Percentiles rank a stretch among this genome's conserved stretches.
Evolutionary conservation across 1,284 basidiomycete species (phyloP).

Genomic region (Trametes pubescens): DNA sequence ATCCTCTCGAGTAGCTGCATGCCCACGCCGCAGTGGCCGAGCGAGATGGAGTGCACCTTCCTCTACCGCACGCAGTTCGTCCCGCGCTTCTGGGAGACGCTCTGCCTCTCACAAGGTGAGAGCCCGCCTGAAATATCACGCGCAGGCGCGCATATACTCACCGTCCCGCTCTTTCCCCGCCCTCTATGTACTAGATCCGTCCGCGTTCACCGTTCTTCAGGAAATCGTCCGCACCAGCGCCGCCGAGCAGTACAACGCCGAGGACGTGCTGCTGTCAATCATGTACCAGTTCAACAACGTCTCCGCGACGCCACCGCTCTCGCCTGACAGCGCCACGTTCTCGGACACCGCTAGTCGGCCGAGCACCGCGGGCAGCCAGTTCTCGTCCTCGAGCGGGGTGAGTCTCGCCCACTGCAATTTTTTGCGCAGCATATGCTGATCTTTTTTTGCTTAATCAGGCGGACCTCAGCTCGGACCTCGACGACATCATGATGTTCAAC

Average conservation of each 20-base stretch:
- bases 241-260: conserved; percentile 20
- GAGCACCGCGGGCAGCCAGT: conserved; percentile 36
- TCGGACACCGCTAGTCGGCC: conserved; percentile 31
- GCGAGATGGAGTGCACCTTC: conserved; percentile 45
- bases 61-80: conserved; percentile 68
- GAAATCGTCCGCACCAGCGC: conserved; percentile 51
- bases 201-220: conserved; percentile 61
- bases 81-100: conserved; percentile 66
- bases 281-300: conserved; percentile 40
- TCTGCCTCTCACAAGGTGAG: conserved; percentile 60
- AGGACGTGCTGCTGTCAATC: conserved; percentile 38
- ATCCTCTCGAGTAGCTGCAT: conserved; percentile 38
- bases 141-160: conserved; percentile 16
- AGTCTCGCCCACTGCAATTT: conserved; percentile 17
- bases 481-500: conserved; percentile 36
- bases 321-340: conserved; percentile 33
- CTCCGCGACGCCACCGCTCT: conserved; percentile 35
- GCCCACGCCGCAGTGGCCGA: conserved; percentile 43
- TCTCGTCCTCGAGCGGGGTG: conserved; percentile 38
- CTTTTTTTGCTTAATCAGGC: conserved; percentile 7
- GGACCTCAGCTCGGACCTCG: conserved; percentile 27
- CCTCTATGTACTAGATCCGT: conserved; percentile 62
- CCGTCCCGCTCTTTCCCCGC: neutral
- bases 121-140: conserved; percentile 29
- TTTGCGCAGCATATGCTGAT: conserved; percentile 3